Conservation (phyloP, 768 basidiomycete species). For the Termitomyces sp. region DNA sequence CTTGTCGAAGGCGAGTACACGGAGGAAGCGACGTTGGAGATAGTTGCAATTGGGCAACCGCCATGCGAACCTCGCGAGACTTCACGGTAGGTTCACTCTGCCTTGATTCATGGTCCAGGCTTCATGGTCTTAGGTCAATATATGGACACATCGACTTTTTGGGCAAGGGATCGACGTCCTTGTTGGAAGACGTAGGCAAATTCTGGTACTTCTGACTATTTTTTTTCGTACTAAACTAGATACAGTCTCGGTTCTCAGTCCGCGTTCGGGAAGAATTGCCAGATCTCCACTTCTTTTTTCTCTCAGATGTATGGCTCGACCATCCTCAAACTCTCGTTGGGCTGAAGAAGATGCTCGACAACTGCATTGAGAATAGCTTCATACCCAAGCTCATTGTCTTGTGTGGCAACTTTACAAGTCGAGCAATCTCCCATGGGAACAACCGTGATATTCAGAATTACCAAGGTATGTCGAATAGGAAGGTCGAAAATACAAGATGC, state of each 20-base stretch:
- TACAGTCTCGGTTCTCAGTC: conserved; percentile 53
- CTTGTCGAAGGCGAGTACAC: conserved; percentile 97
- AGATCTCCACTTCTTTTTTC: conserved; percentile 83
- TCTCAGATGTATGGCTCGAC: conserved; percentile 97
- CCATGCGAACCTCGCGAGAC: conserved; percentile 88
- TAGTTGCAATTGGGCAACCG: conserved; percentile 94
- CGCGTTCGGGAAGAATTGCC: conserved; percentile 65
- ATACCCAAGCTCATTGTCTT: conserved; percentile 87
- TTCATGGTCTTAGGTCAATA: conserved; percentile 54
- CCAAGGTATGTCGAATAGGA: conserved; percentile 54
- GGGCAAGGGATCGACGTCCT: conserved; percentile 87
- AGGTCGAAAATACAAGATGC: not conserved
- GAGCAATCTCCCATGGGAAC: conserved; percentile 73
- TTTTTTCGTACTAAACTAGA: conserved; percentile 2
- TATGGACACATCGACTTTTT: conserved; percentile 97
- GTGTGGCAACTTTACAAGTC: conserved; percentile 93
- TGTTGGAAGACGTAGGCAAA: conserved; percentile 78
- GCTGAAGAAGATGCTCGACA: conserved; percentile 81
- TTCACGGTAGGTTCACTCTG: conserved; percentile 51
- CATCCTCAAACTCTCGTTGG: conserved; percentile 76
- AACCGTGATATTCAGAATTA: conserved; percentile 77
- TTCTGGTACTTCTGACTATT: not conserved
- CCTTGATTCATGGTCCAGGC: conserved; percentile 6
- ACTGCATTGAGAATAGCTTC: conserved; percentile 81
- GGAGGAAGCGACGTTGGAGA: conserved; percentile 80